Evolutionary conservation across 179 eudicot genomes (phyloP).

Genomic region (Drosera spatulata): DNA sequence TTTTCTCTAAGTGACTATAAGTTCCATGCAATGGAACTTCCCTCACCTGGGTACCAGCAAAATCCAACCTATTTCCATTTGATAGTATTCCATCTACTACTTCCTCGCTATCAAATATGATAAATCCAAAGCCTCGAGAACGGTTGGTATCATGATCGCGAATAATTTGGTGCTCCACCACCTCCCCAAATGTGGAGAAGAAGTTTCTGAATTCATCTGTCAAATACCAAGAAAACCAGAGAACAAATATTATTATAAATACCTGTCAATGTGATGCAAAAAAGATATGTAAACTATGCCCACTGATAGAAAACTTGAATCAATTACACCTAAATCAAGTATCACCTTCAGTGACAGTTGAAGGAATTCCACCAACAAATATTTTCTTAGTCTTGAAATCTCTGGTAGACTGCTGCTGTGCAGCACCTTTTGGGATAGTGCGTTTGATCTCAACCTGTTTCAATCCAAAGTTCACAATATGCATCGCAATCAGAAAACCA

Average conservation of each 20-base stretch:
- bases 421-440: conserved; percentile 55
- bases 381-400: conserved; percentile 8
- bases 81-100: conserved; percentile 46
- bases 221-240: background rate
- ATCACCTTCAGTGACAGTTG: conserved; percentile 33
- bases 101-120: conserved; percentile 44
- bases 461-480: background rate
- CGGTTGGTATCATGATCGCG: conserved; percentile 45
- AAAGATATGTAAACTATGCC: no score
- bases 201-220: conserved; percentile 48
- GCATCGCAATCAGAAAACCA: background rate
- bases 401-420: conserved; percentile 10
- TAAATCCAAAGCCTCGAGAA: conserved; percentile 58
- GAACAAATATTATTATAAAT: background rate
- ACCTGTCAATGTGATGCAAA: no score
- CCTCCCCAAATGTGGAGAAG: conserved; percentile 41
- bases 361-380: conserved; percentile 52
- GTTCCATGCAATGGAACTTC: background rate
- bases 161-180: conserved; percentile 52
- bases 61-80: conserved; percentile 47
- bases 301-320: no score
- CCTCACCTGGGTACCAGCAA: conserved; percentile 52
- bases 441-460: conserved; percentile 50
- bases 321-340: no score
- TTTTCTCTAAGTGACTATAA: background rate